Evolutionary conservation across 2,329 filamentous ascomycete species (phyloP).

Genomic region (Arthrinium puccinioides): DNA sequence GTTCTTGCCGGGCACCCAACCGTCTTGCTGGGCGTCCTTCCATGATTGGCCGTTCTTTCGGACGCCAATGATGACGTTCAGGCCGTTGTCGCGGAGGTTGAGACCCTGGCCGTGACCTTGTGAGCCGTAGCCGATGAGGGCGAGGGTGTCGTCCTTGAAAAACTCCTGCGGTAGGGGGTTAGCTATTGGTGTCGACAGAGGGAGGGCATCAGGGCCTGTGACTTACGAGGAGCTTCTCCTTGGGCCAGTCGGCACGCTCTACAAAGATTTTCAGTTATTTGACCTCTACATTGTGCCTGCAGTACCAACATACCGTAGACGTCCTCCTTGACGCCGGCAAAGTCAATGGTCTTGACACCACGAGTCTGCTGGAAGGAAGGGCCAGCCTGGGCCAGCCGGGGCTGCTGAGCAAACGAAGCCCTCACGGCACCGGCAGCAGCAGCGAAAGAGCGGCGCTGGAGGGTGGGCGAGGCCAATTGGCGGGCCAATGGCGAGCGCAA

Average conservation of each 20-base stretch:
- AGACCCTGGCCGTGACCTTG: slow-evolving; percentile 99
- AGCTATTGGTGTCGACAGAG: slow-evolving; percentile 11
- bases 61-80: slow-evolving; percentile 98
- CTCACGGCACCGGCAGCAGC: slow-evolving; percentile 50
- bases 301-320: slow-evolving; percentile 66
- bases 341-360: slow-evolving; percentile 98
- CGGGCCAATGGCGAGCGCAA: slow-evolving; percentile 56
- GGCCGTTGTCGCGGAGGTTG: slow-evolving; percentile 98
- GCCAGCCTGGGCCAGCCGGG: slow-evolving; percentile 39
- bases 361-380: slow-evolving; percentile 57
- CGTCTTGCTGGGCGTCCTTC: slow-evolving; percentile 95
- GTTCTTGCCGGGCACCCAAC: slow-evolving; percentile 98
- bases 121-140: slow-evolving; percentile 96
- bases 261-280: slow-evolving; percentile 21
- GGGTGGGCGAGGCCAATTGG: slow-evolving; percentile 53
- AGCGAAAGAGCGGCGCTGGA: slow-evolving; percentile 57
- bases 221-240: slow-evolving; percentile 92
- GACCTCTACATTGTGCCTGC: background rate
- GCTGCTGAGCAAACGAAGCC: slow-evolving; percentile 39
- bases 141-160: slow-evolving; percentile 99
- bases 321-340: slow-evolving; percentile 88
- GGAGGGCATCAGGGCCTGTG: slow-evolving; percentile 9
- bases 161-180: slow-evolving; percentile 59
- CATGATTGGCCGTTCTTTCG: slow-evolving; percentile 97
- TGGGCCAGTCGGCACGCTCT: slow-evolving; percentile 98